Evolutionary conservation across 2,329 filamentous ascomycete genomes (phyloP), one percentile per base, ranked within the genome.

Genomic region (Xylaria multiplex): DNA sequence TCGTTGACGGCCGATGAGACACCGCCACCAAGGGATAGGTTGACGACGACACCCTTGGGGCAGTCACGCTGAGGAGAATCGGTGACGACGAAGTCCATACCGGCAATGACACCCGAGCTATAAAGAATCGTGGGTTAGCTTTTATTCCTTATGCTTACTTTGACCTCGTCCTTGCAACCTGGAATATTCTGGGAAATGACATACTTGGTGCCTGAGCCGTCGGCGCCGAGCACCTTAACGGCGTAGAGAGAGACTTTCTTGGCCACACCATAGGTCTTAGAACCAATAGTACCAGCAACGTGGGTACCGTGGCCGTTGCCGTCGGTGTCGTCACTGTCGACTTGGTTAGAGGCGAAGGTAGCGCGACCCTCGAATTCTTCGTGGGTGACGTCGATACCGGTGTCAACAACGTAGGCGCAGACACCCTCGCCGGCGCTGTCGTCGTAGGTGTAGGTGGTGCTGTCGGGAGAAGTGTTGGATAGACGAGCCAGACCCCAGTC

Each of bases 361-460:
- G 81, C 82, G 7, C 82, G 80, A 8, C 79, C 79, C 60, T 80
- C 79, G 57, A 84, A 84, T 30, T 83, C 78, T 14, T 70, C 65
- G 64, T 88, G 86, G n/a, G 71, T 61, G 40, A 77, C 78, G 19
- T 80, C 78, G 59, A 88, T 81, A 46, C 86, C 86, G 0, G 83
- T 86, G 76, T 88, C 86, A 58, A 88, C 77, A 46, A 88, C 73
- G 72, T 87, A 88, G 54, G 82, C 80, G 69, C 80, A 86, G 62
- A 77, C 80, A 45, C 76, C 78, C 45, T 75, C 69, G 14, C 83
- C 83, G 35, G 81, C 80, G 24, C 73, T 77, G n/a, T 73, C 68
- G 62, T 84, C 80, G 72, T 83, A 84, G 30, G 74, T 70, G 72
- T 84, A 85, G 37, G 77, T 75, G n/a, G 66, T 77, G 24, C 71